A percentile compares a stretch with the other conserved stretches of the same genome.
Evolutionary conservation across 495 filamentous ascomycete genomes (phyloP).

Genomic region (Neurospora intermedia): DNA sequence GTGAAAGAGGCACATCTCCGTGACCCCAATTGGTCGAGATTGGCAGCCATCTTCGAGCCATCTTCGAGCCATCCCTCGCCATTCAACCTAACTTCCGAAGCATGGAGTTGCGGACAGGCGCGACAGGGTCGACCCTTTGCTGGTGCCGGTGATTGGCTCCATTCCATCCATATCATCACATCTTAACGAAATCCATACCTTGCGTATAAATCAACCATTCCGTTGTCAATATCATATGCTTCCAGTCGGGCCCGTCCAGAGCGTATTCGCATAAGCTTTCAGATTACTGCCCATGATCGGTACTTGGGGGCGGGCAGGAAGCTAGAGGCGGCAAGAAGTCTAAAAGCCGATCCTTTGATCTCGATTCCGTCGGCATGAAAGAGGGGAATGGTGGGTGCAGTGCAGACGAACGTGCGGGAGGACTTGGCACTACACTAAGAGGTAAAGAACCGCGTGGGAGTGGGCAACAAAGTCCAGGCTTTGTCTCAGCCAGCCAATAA

Average conservation of each 20-base stretch:
- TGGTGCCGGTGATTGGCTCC: not conserved
- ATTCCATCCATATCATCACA: not conserved
- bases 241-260: not conserved
- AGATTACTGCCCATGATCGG: not conserved
- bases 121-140: not conserved
- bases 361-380: not conserved
- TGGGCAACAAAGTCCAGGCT: constrained; percentile 5
- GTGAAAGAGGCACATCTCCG: not conserved
- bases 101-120: not conserved
- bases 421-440: not conserved
- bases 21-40: not conserved
- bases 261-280: not conserved
- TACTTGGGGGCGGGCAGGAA: not conserved
- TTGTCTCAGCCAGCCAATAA: constrained; percentile 14
- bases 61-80: not conserved
- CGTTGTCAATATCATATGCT: not conserved
- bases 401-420: not conserved
- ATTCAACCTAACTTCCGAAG: not conserved
- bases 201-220: not conserved
- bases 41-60: not conserved
- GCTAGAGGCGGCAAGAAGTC: not conserved
- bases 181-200: not conserved
- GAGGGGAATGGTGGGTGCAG: not conserved
- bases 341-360: not conserved
- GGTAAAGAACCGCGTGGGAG: not conserved